Evolutionary conservation across 1,284 basidiomycete species (phyloP), one percentile per base, ranked within the genome.

Genomic region (Lignosus rhinocerotis): DNA sequence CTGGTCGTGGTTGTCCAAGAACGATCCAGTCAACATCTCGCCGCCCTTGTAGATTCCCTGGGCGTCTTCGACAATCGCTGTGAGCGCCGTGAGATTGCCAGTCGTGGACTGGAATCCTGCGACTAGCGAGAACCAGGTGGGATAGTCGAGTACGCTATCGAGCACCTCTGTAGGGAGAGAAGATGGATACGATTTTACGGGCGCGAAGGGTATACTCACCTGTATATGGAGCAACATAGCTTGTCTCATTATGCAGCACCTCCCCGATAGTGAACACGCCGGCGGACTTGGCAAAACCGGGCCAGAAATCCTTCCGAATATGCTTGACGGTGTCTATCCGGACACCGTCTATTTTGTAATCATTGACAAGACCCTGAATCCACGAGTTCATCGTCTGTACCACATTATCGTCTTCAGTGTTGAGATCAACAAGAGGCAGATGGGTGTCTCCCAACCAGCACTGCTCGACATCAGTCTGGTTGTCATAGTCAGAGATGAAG

Each of bases 201-300:
- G 11, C 11, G 12, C 6, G 30, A 31, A 19, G 83, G 81, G 66
- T 58, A 80, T 19, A 49, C 64, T 43, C 43, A 69, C 64, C 54
- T 12, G 69, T 70, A 60, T 67, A 70, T 19, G 55, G 56, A 14
- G 60, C 41, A 31, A 69, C 80, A 48, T 74, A 89, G 74, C 75
- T 72, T 32, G 90, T 77, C 53, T 86, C 79, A 46, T 76, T 69
- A 33, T 80, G 82, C 64, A 85, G 87, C 21, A 94, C 88, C 73
- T 94, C 92, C 33, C 92, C 92, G 53, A 93, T 90, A 61, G 89
- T 92, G 75, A 92, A 94, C 41, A 93, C 88, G 1, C 88, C 90
- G 0, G 90, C 87, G 21, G 81, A 81, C 38, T 73, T 75, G 65
- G 85, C 88, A 71, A 94, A 93, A 1, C 69, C 71, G 0, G 85